These are phyloP conservation scores for Phalaenopsis equestris DNA, from an alignment of 106 monocot species.

Conservation along the genomic window DNA sequence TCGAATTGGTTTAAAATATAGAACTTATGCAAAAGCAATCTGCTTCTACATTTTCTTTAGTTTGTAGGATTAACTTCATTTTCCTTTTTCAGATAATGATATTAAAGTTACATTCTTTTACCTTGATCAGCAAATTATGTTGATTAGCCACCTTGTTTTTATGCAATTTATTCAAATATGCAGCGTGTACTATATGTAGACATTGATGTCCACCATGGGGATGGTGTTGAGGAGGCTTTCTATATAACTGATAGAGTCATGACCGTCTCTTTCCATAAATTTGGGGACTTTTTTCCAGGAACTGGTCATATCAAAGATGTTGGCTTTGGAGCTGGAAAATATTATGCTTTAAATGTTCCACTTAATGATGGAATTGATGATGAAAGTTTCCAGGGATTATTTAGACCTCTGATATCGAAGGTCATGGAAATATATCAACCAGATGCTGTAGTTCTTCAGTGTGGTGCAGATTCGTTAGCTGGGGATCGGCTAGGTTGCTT, in stretches of 20 bases:
- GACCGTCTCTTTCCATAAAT: conserved; percentile 47
- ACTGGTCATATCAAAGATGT: conserved; percentile 42
- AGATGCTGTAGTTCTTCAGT: conserved; percentile 69
- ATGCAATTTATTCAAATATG: conserved; percentile 9
- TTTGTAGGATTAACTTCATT: not conserved
- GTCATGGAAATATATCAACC: conserved; percentile 74
- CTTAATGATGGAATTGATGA: conserved; percentile 65
- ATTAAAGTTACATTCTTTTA: not conserved
- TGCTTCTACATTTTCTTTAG: not conserved
- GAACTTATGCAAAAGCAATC: not conserved
- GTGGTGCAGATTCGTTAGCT: conserved; percentile 67
- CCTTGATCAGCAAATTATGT: not conserved
- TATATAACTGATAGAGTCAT: conserved; percentile 41
- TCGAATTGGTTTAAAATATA: not conserved
- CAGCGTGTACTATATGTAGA: conserved; percentile 48
- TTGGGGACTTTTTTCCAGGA: conserved; percentile 39
- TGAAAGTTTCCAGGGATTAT: conserved; percentile 45
- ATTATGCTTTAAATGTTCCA: conserved; percentile 67
- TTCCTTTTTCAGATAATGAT: not conserved
- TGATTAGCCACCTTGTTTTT: not conserved
- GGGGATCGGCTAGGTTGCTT: conserved; percentile 71
- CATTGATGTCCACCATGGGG: conserved; percentile 43
- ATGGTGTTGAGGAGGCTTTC: conserved; percentile 46
- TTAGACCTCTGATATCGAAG: conserved; percentile 50
- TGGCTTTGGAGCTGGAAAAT: conserved; percentile 32